A percentile compares a stretch with the other conserved stretches of the same genome.
These are phyloP conservation scores for Blastomyces emzantsi DNA, from an alignment of 2,329 filamentous ascomycete genomes.

Conservation along the genomic window DNA sequence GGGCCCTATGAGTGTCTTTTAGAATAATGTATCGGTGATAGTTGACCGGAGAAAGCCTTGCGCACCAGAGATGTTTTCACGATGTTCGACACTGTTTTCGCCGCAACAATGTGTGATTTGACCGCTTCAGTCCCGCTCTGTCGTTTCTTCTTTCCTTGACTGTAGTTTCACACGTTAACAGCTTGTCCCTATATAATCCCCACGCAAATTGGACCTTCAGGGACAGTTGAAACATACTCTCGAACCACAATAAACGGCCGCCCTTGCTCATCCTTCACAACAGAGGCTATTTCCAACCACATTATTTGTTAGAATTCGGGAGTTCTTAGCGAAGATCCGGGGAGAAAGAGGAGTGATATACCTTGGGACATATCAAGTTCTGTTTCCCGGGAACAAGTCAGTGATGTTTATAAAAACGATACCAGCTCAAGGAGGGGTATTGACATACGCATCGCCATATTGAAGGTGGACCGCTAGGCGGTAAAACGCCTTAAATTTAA, in stretches of 20 bases:
- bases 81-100: conserved; percentile 90
- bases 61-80: conserved; percentile 84
- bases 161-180: conserved; percentile 34
- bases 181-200: conserved; percentile 10
- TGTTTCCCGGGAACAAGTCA: conserved; percentile 25
- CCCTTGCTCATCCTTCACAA: conserved; percentile 96
- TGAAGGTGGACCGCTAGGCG: conserved; percentile 28
- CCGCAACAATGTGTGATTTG: conserved; percentile 96
- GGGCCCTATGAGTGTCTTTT: conserved; percentile 51
- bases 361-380: conserved; percentile 43
- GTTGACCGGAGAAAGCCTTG: not conserved
- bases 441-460: conserved; percentile 42
- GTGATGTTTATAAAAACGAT: conserved; percentile 12
- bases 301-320: conserved; percentile 9
- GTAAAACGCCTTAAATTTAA: not conserved
- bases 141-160: conserved; percentile 95
- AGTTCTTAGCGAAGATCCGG: not conserved
- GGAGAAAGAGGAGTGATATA: conserved; percentile 15
- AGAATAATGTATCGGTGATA: not conserved
- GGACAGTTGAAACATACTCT: conserved; percentile 57
- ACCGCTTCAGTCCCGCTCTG: conserved; percentile 95
- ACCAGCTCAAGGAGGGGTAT: conserved; percentile 30
- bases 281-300: conserved; percentile 43
- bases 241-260: conserved; percentile 96
- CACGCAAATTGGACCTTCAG: not conserved